Conservation (phyloP, 805 yeast species). For the Blastobotrys peoriensis region DNA sequence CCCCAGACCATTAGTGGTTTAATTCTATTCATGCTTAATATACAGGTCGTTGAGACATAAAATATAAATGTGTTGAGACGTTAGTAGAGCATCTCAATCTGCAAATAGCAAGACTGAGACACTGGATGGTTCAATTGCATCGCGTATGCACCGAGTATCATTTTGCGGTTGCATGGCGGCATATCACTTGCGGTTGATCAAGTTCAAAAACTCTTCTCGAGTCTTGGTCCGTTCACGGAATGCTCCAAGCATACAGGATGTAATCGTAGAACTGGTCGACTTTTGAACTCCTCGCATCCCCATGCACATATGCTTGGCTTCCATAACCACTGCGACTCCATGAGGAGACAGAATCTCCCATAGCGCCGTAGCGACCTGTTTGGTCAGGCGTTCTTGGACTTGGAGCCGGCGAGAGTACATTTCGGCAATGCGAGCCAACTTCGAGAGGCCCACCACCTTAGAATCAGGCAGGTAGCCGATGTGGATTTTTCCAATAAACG, state of each 20-base stretch:
- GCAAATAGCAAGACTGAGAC: too few species aligned
- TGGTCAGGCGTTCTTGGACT: conserved; percentile 96
- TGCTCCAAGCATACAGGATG: conserved; percentile 96
- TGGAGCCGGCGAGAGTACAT: conserved; percentile 94
- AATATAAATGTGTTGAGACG: too few species aligned
- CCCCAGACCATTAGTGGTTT: too few species aligned
- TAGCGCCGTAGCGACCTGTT: conserved; percentile 95
- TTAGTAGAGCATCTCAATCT: too few species aligned
- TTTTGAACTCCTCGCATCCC: conserved; percentile 96
- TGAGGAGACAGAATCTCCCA: conserved; percentile 86
- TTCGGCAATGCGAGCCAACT: conserved; percentile 92
- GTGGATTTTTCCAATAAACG: conserved; percentile 94
- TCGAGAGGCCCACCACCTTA: conserved; percentile 85
- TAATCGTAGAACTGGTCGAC: conserved; percentile 86
- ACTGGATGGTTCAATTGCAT: too few species aligned
- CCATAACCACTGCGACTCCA: conserved; percentile 98
- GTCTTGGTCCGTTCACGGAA: conserved; percentile 92
- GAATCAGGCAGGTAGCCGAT: conserved; percentile 97
- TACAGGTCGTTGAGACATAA: too few species aligned
- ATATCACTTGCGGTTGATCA: conserved; percentile 35
- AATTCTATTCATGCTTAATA: too few species aligned
- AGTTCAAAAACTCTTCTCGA: conserved; percentile 87
- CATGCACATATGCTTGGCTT: conserved; percentile 99
- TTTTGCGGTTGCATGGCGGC: too few species aligned
- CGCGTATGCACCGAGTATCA: too few species aligned